These are phyloP conservation scores for Alternaria dauci DNA, from an alignment of 2,329 filamentous ascomycete species.

Conservation along the genomic window DNA sequence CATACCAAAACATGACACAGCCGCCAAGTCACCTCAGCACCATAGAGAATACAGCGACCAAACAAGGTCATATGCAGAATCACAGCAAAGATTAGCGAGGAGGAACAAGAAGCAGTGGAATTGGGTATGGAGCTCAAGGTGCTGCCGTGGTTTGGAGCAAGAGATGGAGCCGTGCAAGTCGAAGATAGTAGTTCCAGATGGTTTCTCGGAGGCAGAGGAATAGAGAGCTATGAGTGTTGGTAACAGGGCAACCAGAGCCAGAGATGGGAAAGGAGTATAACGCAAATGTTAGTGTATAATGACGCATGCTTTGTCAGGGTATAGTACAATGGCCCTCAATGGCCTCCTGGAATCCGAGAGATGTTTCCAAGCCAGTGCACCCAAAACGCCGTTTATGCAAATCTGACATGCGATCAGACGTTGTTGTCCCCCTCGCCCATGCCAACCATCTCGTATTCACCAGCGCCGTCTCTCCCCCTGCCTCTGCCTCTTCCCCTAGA, in stretches of 20 bases:
- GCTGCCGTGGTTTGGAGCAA: slow-evolving; percentile 39
- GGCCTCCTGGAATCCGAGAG: slow-evolving; percentile 3
- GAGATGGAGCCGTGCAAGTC: slow-evolving; percentile 46
- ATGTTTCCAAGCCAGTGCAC: slow-evolving; percentile 26
- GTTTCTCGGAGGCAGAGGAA: slow-evolving; percentile 45
- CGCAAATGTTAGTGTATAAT: slow-evolving; percentile 2
- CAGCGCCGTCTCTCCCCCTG: slow-evolving; percentile 55
- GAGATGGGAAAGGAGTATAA: not conserved
- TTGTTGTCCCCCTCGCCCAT: slow-evolving; percentile 52
- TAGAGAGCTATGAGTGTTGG: slow-evolving; percentile 49
- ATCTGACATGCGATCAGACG: slow-evolving; percentile 34
- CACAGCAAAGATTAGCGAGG: slow-evolving; percentile 18
- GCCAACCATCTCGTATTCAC: slow-evolving; percentile 59
- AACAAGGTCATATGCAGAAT: slow-evolving; percentile 29
- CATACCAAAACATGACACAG: slow-evolving; percentile 18
- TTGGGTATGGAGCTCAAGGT: slow-evolving; percentile 14
- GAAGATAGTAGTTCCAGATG: slow-evolving; percentile 33
- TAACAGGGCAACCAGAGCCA: slow-evolving; percentile 9
- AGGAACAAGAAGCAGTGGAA: slow-evolving; percentile 23
- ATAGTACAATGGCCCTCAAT: slow-evolving; percentile 20
- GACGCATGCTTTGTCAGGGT: slow-evolving; percentile 20
- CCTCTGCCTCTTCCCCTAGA: slow-evolving; percentile 52
- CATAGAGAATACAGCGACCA: slow-evolving; percentile 28
- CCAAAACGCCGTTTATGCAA: slow-evolving; percentile 42
- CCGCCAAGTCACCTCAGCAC: slow-evolving; percentile 16